phyloP scores from a whole-genome alignment of 768 basidiomycete species.

The Naganishia friedmannii region DNA sequence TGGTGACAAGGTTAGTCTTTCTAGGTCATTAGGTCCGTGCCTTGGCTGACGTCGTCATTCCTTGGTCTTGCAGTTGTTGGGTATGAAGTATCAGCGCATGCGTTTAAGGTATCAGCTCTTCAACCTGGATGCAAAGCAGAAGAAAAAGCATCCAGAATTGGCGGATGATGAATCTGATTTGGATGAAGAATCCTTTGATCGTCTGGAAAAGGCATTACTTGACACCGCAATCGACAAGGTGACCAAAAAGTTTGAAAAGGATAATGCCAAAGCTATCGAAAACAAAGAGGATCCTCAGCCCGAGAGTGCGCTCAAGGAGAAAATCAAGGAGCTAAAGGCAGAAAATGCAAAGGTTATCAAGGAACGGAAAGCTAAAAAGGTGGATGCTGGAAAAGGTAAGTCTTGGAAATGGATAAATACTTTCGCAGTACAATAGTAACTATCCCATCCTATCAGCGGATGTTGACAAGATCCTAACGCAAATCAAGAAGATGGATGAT shows the following conservation, averaged over 20 bases:
- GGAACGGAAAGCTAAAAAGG: constrained; percentile 75
- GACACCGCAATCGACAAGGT: constrained; percentile 81
- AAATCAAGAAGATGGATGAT: constrained; percentile 78
- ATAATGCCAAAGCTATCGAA: constrained; percentile 64
- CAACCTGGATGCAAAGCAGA: constrained; percentile 69
- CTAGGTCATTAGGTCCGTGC: neutral
- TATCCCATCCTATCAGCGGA: constrained; percentile 55
- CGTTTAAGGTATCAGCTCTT: constrained; percentile 88
- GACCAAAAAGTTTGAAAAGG: constrained; percentile 91
- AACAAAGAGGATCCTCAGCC: constrained; percentile 65
- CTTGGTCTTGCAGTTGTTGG: constrained; percentile 63
- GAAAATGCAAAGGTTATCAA: constrained; percentile 71
- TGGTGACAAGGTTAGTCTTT: constrained; percentile 70
- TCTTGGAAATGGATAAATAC: constrained; percentile 34
- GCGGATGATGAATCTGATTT: constrained; percentile 83
- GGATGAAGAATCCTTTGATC: constrained; percentile 83
- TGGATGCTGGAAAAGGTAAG: constrained; percentile 33
- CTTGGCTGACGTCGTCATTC: neutral
- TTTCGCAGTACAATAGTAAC: neutral
- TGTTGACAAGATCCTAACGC: constrained; percentile 74
- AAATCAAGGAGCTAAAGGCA: constrained; percentile 67
- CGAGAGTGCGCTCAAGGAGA: constrained; percentile 66
- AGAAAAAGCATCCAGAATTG: constrained; percentile 73
- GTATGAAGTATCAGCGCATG: constrained; percentile 94
- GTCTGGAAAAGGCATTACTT: constrained; percentile 73